Conservation (phyloP, 306 rosid species). For the Corylus heterophylla region DNA sequence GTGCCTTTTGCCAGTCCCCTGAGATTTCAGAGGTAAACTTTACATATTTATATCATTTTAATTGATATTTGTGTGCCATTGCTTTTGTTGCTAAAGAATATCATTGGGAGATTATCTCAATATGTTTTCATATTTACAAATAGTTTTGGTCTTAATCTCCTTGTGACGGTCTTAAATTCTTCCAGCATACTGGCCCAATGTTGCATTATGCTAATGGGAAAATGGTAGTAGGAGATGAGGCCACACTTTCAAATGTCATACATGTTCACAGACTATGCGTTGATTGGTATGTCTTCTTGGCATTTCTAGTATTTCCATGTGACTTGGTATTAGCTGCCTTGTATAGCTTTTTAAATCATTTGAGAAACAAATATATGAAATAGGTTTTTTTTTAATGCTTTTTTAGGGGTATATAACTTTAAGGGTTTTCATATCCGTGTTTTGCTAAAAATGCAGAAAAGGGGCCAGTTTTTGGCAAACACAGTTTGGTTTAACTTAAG, state of each 20-base stretch:
- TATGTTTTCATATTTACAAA: constrained; percentile 1
- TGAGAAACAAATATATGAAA: background rate
- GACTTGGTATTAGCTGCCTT: background rate
- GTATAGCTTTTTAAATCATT: too few relatives aligned
- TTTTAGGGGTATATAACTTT: too few relatives aligned
- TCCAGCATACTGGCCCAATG: constrained; percentile 77
- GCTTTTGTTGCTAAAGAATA: background rate
- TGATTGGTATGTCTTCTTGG: constrained; percentile 62
- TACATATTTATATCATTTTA: background rate
- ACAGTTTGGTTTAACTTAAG: background rate
- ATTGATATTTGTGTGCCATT: background rate
- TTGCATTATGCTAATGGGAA: constrained; percentile 70
- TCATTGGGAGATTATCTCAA: background rate
- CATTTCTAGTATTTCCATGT: background rate
- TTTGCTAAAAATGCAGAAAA: background rate
- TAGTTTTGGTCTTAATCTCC: constrained; percentile 9
- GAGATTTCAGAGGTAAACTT: constrained; percentile 60
- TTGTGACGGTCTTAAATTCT: constrained; percentile 11
- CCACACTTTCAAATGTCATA: constrained; percentile 55
- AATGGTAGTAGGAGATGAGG: constrained; percentile 55
- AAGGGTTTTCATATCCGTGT: background rate
- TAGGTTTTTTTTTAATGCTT: background rate
- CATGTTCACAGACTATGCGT: constrained; percentile 76
- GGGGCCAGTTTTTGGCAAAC: background rate
- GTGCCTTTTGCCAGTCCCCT: constrained; percentile 89